Conservation (phyloP, 78 protist species). For the Cavenderia fasciculata region DNA sequence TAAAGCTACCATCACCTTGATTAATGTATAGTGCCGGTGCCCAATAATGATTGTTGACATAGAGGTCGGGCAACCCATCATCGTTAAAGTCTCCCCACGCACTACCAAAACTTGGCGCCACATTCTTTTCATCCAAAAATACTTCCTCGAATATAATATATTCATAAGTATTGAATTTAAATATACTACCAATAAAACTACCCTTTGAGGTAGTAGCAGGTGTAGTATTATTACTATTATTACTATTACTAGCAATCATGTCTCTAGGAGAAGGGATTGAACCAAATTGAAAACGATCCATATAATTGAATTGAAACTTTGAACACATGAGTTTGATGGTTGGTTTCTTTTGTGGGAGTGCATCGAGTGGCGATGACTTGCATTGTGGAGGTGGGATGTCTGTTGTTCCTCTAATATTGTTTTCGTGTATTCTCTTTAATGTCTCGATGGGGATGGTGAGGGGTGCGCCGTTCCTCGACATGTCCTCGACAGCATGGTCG, state of each 20-base stretch:
- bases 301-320: constrained; percentile 4
- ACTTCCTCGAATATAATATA: constrained; percentile 18
- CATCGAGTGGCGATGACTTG: constrained; percentile 21
- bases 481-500: neutral
- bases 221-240: neutral
- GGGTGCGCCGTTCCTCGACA: neutral
- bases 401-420: no score
- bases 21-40: constrained; percentile 16
- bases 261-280: neutral
- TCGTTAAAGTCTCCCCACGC: constrained; percentile 71
- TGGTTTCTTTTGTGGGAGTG: neutral
- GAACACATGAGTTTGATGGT: constrained; percentile 69
- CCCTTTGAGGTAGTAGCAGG: neutral
- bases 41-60: constrained; percentile 70
- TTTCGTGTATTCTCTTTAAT: constrained; percentile 24
- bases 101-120: constrained; percentile 68
- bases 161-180: neutral
- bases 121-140: neutral
- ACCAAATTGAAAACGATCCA: neutral
- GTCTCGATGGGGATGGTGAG: constrained; percentile 4
- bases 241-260: no score
- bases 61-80: constrained; percentile 55
- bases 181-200: constrained; percentile 11
- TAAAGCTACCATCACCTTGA: constrained; percentile 9
- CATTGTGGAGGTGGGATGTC: neutral